phyloP scores from a whole-genome alignment of 2,329 filamentous ascomycete species.

The Orbilia ellipsospora region DNA sequence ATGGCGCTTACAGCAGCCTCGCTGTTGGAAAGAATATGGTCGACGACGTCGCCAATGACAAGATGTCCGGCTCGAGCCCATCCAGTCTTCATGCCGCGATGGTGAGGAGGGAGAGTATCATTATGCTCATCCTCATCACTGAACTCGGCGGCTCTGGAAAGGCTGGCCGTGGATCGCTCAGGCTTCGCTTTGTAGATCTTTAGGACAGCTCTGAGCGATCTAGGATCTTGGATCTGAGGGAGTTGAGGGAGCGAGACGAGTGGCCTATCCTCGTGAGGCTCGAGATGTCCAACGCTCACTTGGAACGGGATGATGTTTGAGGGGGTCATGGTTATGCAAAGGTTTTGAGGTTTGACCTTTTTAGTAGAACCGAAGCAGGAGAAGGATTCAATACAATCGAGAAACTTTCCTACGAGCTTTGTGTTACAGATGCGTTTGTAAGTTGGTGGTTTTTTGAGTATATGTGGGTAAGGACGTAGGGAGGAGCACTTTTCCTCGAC shows the following conservation, averaged over 20 bases:
- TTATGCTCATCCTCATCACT: no score
- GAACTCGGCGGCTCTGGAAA: no score
- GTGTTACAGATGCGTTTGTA: neutral
- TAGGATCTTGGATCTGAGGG: conserved; percentile 29
- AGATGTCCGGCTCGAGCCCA: neutral
- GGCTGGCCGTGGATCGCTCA: no score
- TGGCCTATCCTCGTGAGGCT: conserved; percentile 24
- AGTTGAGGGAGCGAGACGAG: conserved; percentile 24
- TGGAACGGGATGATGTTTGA: conserved; percentile 38
- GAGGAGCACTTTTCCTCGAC: neutral
- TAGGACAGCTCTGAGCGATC: conserved; percentile 17
- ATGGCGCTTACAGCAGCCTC: neutral
- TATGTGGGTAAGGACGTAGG: neutral
- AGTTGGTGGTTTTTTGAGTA: neutral
- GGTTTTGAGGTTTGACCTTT: conserved; percentile 23
- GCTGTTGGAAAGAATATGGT: neutral
- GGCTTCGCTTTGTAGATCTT: conserved; percentile 29
- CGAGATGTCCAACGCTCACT: conserved; percentile 32
- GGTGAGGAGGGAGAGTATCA: no score
- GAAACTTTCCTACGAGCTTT: conserved; percentile 21
- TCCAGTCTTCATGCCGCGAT: neutral
- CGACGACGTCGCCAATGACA: neutral
- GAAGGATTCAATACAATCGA: conserved; percentile 21
- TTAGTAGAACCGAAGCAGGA: conserved; percentile 29
- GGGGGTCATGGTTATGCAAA: conserved; percentile 33